A percentile compares a stretch with the other conserved stretches of the same genome.
These are phyloP conservation scores for Urostyla sp. DNA, from an alignment of 73 alveolate genomes.

Conservation along the genomic window DNA sequence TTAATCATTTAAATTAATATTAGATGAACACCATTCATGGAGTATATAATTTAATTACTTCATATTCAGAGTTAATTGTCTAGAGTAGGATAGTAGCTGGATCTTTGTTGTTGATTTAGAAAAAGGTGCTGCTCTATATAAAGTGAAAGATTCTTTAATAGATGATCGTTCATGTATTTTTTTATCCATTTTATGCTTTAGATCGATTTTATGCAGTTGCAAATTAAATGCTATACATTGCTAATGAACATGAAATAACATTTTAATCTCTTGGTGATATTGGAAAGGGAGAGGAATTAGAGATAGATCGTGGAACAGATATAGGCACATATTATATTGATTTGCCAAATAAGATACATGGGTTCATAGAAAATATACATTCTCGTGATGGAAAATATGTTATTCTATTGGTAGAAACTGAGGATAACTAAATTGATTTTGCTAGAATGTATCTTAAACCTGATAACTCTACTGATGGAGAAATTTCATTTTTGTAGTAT, in stretches of 20 bases:
- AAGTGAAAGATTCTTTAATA: conserved; percentile 32
- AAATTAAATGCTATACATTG: too few relatives aligned
- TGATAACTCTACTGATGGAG: neutral
- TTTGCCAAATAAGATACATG: conserved; percentile 12
- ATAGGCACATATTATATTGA: conserved; percentile 4
- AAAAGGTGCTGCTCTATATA: conserved; percentile 17
- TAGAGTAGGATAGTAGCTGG: conserved; percentile 22
- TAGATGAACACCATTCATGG: conserved; percentile 30
- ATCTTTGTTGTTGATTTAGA: conserved; percentile 11
- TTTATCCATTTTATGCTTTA: too few relatives aligned
- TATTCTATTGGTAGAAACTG: conserved; percentile 15
- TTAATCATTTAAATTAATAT: too few relatives aligned
- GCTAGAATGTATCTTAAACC: conserved; percentile 17
- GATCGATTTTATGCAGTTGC: too few relatives aligned
- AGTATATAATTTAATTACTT: conserved; percentile 24
- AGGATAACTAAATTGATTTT: conserved; percentile 26
- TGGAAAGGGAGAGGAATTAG: neutral
- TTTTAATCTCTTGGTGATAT: too few relatives aligned
- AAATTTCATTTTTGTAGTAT: neutral
- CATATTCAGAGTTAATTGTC: conserved; percentile 26
- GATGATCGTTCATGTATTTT: conserved; percentile 50
- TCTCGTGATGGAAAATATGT: neutral
- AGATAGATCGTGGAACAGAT: conserved; percentile 27
- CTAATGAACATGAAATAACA: too few relatives aligned
- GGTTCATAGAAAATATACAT: conserved; percentile 30